Conservation (phyloP, 257 asterid species). For the Solanum appendiculatum region DNA sequence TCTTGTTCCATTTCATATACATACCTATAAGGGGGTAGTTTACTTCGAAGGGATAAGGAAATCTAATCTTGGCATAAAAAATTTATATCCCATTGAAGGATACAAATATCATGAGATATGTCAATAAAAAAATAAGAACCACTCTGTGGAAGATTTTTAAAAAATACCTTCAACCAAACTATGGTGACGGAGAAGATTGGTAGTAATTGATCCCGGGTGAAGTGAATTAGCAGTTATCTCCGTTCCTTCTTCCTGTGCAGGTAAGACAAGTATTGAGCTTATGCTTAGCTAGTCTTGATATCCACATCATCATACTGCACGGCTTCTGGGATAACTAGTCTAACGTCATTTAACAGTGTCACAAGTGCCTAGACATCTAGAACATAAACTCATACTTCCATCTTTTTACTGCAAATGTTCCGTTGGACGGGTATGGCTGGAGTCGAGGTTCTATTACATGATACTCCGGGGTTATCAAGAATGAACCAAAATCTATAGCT, state of each 20-base stretch:
- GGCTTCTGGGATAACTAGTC: not conserved
- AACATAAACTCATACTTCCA: not conserved
- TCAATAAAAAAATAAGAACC: not conserved
- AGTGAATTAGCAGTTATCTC: slow-evolving; percentile 14
- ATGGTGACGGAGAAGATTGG: slow-evolving; percentile 14
- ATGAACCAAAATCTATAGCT: not conserved
- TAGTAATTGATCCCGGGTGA: slow-evolving; percentile 14
- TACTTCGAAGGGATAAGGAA: not conserved
- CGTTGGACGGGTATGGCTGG: not conserved
- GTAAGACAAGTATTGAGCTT: not conserved
- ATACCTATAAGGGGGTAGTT: not conserved
- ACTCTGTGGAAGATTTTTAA: not conserved
- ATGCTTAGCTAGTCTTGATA: not conserved
- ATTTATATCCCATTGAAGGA: not conserved
- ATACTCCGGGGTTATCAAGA: no score
- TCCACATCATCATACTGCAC: not conserved
- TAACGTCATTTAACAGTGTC: not conserved
- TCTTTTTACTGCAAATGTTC: not conserved
- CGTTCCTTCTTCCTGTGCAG: slow-evolving; percentile 5
- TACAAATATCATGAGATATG: not conserved
- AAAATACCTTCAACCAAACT: slow-evolving; percentile 1
- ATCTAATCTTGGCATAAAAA: not conserved
- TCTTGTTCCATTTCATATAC: not conserved
- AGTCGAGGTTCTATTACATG: not conserved
- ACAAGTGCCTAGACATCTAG: not conserved